These are phyloP conservation scores for Pseudogymnoascus sp. DNA, from an alignment of 2,329 filamentous ascomycete species.

Conservation along the genomic window DNA sequence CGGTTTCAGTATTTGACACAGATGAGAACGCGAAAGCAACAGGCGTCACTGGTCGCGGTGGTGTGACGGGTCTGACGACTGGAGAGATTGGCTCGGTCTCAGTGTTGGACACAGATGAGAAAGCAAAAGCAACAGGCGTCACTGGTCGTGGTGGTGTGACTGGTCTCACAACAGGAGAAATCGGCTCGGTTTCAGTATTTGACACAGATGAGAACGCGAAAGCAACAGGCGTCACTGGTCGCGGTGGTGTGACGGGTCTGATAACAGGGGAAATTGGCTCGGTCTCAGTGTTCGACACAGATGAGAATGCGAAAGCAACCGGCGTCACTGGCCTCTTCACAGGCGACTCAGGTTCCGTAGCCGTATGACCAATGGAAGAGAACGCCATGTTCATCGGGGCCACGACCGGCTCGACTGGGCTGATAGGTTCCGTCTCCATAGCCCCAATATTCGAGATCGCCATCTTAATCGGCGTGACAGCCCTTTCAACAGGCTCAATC, in stretches of 20 bases:
- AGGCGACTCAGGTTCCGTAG: conserved; percentile 27
- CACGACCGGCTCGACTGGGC: not conserved
- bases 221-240: conserved; percentile 18
- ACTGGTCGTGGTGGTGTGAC: conserved; percentile 17
- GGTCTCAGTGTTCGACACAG: conserved; percentile 38
- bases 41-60: conserved; percentile 17
- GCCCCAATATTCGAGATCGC: conserved; percentile 37
- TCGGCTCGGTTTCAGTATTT: conserved; percentile 40
- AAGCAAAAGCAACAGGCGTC: conserved; percentile 26
- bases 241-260: conserved; percentile 17
- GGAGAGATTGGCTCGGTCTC: conserved; percentile 39
- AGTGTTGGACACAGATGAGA: conserved; percentile 38
- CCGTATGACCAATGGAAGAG: conserved; percentile 31
- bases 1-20: conserved; percentile 39
- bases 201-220: conserved; percentile 36
- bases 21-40: conserved; percentile 33
- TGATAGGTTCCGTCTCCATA: conserved; percentile 36
- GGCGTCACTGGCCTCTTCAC: conserved; percentile 18
- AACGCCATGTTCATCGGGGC: conserved; percentile 24
- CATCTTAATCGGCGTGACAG: conserved; percentile 25
- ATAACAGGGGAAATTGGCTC: conserved; percentile 36
- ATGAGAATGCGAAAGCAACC: conserved; percentile 32
- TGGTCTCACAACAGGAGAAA: conserved; percentile 27
- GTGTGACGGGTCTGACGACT: conserved; percentile 19
- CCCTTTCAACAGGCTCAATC: not conserved